Evolutionary conservation across 208 protist genomes (phyloP).

Genomic region (Herpetomonas tarakana): DNA sequence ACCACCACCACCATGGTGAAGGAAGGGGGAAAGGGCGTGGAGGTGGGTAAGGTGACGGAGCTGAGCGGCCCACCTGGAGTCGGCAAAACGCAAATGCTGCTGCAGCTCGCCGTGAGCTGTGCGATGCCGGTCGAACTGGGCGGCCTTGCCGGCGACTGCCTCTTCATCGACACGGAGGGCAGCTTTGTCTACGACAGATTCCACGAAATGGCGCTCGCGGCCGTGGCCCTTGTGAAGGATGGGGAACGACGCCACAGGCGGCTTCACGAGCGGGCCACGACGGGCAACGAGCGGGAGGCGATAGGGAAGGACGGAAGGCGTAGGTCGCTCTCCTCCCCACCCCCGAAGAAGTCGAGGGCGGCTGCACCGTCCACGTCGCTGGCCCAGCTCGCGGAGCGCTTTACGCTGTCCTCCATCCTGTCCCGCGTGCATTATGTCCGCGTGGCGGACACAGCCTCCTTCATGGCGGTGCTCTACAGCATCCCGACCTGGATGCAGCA

Average conservation of each 20-base stretch:
- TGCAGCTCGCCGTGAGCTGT: conserved; percentile 85
- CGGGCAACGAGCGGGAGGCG: not conserved
- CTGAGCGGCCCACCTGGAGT: conserved; percentile 85
- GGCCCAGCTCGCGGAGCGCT: conserved; percentile 8
- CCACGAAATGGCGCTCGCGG: conserved; percentile 62
- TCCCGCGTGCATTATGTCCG: conserved; percentile 63
- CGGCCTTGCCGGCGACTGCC: conserved; percentile 54
- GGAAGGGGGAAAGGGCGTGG: conserved; percentile 31
- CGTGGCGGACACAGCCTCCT: conserved; percentile 43
- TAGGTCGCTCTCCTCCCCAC: too few species aligned
- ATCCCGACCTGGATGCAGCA: too few species aligned
- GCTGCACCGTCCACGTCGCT: not conserved
- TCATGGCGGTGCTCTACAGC: conserved; percentile 58
- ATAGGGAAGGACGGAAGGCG: too few species aligned
- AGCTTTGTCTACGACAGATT: conserved; percentile 79
- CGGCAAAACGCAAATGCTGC: conserved; percentile 90
- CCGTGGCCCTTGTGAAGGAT: conserved; percentile 31
- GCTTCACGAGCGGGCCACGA: not conserved
- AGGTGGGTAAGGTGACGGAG: conserved; percentile 66
- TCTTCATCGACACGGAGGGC: conserved; percentile 94
- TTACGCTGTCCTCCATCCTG: conserved; percentile 58
- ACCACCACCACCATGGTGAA: not conserved
- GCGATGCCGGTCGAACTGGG: conserved; percentile 64
- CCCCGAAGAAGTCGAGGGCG: too few species aligned
- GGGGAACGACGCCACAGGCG: conserved; percentile 4